Evolutionary conservation across 768 basidiomycete genomes (phyloP), one percentile per base, ranked within the genome.

Genomic region (Tulasnella sp.): DNA sequence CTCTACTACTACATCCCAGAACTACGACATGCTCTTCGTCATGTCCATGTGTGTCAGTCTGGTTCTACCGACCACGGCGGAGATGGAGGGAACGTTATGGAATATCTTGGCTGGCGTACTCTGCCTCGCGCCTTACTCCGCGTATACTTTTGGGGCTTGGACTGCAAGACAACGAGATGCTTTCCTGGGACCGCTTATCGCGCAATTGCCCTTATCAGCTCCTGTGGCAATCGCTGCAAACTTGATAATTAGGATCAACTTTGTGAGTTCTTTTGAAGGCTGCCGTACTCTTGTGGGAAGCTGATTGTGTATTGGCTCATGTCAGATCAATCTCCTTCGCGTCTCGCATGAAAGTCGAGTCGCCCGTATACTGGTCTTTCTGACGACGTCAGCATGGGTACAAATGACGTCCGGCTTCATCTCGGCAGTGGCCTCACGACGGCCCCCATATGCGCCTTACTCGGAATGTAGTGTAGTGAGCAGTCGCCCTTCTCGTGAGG

Each of bases 71-170:
- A 19, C 74, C 25, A 62, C 70, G 24, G 56, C 71, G 29, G 66
- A 72, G 19, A 67, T 55, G 59, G 24, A 66, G 65, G 43, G 71
- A 74, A 19, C 66, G 74, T 24, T 70, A 73, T 60, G 67, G 65
- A 29, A 67, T 79, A 19, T 68, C 60, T 71, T 77, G 42, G 76
- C 73, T 19, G 55, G 73, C 8, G 66, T 74, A 27, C 67, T 80
- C 34, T 71, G 76, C 50, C 58, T 72, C 49, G 74, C 80, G 27
- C 83, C 87, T 0, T 77, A 79, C 64, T 75, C 80, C n/a, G 79
- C 80, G 4, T 85, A 87, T 65, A 86, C 80, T 79, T 70, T 79
- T 21, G 78, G 81, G 30, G 76, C 78, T 22, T 77, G 75, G 70
- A 81, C 83, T 9, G 77, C 80, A 29, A 76, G 82, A 63, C 68